Evolutionary conservation across 2,329 filamentous ascomycete species (phyloP).

Genomic region (Aspergillus hortae): DNA sequence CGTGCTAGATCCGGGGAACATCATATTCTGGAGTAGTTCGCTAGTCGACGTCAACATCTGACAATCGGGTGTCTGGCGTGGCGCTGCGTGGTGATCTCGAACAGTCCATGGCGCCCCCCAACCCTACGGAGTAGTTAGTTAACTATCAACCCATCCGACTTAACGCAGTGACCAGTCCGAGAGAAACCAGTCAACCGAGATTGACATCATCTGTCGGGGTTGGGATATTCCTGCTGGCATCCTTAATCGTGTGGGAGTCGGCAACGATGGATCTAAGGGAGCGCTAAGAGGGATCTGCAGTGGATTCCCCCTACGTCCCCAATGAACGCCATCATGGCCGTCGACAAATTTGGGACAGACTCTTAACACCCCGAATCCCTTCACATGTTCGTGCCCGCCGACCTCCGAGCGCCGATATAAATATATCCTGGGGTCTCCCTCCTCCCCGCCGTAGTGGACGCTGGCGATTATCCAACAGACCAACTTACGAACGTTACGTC

Average conservation of each 20-base stretch:
- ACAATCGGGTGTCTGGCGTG: no score
- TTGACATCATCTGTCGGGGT: neutral
- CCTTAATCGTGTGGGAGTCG: neutral
- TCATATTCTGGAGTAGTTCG: no score
- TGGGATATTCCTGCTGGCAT: neutral
- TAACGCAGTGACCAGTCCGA: neutral
- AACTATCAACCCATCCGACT: neutral
- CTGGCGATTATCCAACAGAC: neutral
- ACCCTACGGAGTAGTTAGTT: neutral
- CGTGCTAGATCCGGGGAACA: no score
- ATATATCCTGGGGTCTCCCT: neutral
- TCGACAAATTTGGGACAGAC: neutral
- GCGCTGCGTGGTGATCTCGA: no score
- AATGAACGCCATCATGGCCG: neutral
- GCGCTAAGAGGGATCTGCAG: neutral
- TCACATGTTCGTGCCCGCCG: conserved; percentile 1
- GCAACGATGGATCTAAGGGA: neutral
- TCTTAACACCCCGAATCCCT: neutral
- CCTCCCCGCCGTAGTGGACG: neutral
- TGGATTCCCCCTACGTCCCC: neutral
- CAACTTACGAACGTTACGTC: neutral
- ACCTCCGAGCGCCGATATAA: neutral
- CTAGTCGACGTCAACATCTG: no score
- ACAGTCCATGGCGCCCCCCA: neutral
- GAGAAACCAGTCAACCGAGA: neutral